These are phyloP conservation scores for Trichoderma gamsii DNA, from an alignment of 495 filamentous ascomycete genomes.

Conservation along the genomic window DNA sequence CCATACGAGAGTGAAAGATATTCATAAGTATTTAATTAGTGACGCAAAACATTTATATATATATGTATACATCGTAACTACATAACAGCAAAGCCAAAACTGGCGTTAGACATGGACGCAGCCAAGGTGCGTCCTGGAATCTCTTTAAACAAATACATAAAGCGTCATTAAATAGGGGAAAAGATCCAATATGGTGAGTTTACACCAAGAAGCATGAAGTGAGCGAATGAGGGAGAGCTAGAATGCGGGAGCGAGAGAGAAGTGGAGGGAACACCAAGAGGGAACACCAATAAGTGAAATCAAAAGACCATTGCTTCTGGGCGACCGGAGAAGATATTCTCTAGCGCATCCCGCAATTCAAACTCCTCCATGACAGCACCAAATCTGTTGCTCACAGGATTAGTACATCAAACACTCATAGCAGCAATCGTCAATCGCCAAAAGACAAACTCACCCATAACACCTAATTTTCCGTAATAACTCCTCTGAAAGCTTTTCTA, in stretches of 20 bases:
- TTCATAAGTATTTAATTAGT: too few relatives aligned
- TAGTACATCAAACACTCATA: conserved; percentile 15
- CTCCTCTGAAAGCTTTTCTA: conserved; percentile 65
- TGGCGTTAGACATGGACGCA: not conserved
- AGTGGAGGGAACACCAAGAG: not conserved
- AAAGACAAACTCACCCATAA: conserved; percentile 68
- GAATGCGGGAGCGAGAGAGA: not conserved
- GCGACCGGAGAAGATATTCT: conserved; percentile 41
- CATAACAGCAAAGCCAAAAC: not conserved
- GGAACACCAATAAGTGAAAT: conserved; percentile 12
- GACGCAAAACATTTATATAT: not conserved
- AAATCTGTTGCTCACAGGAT: conserved; percentile 48
- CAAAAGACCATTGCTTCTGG: conserved; percentile 27
- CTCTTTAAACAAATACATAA: not conserved
- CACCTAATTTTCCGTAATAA: conserved; percentile 78
- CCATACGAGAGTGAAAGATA: too few relatives aligned
- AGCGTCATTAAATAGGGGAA: not conserved
- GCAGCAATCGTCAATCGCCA: not conserved
- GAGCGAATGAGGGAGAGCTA: not conserved
- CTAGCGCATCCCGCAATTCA: conserved; percentile 80
- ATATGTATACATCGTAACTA: not conserved
- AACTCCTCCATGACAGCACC: conserved; percentile 86
- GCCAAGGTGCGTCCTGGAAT: not conserved
- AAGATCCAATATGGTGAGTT: not conserved
- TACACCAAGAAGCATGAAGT: too few relatives aligned